Evolutionary conservation across 2,329 filamentous ascomycete genomes (phyloP), one percentile per base, ranked within the genome.

Genomic region (Penicillium crustosum): DNA sequence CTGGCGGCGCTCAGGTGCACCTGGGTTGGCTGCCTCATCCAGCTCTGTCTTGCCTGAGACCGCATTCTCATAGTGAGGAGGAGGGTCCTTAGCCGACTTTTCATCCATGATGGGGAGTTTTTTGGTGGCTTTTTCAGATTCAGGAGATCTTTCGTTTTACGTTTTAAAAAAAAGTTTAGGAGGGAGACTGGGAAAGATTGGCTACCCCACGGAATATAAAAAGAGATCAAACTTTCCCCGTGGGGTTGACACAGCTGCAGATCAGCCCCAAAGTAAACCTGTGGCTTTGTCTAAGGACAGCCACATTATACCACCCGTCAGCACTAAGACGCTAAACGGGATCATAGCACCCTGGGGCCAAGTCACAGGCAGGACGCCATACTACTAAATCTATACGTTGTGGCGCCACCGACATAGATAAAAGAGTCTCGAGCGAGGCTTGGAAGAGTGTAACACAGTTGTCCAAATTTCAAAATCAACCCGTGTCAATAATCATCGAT

Each of bases 1-100:
- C 15, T 66, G 61, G 49, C 75, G 76, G 35, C 76, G 75, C 43
- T 57, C 63, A 21, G 49, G n/a, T 4, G 47, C 43, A 6, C 57
- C 53, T 25, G 44, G 42, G 17, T 59, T 63, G 33, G 45, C 36
- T 1, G 47, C 33, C 25, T 62, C 58, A 25, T 36, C 39, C 21
- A 45, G 21, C 33, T 47, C 60, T 39, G 43, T 49, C 10, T 27
- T 42, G 2, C 39, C 4, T 10, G 25, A 25, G 7, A n/a, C 8
- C 15, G 51, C 41, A n/a, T 42, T 25, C 39, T 61, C 61, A 53
- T 55, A 39, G 29, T 58, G 50, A 38, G 57, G 31, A 15, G 41
- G 23, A 21, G 53, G 35, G 6, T 29, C 51, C 15, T 45, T 15
- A 6, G 51, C 12, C 23, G 31, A 35, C 33, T 63, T 63, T 39